These are phyloP conservation scores for Phytophthora cactorum DNA, from an alignment of 352 stramenopile genomes.

Conservation along the genomic window DNA sequence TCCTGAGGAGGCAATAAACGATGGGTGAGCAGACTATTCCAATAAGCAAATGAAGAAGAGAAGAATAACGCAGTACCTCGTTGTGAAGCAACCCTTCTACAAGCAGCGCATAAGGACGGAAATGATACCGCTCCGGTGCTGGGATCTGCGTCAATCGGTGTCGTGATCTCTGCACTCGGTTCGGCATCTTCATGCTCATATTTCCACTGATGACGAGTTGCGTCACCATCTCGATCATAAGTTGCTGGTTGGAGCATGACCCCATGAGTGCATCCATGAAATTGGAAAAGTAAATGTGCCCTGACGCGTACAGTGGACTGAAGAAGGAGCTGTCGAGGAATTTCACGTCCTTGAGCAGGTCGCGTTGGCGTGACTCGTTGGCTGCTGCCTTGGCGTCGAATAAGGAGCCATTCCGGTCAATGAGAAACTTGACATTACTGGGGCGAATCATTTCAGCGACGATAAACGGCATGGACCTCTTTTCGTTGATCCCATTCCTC, in stretches of 20 bases:
- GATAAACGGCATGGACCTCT: conserved; percentile 48
- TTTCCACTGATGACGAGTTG: conserved; percentile 70
- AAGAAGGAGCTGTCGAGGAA: conserved; percentile 64
- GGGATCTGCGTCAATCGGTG: conserved; percentile 64
- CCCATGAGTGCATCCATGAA: conserved; percentile 74
- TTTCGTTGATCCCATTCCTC: conserved; percentile 21
- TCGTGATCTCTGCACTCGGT: conserved; percentile 47
- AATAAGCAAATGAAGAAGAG: neutral
- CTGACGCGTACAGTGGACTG: conserved; percentile 61
- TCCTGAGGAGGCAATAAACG: conserved; percentile 41
- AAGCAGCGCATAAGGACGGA: conserved; percentile 58
- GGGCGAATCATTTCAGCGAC: conserved; percentile 77
- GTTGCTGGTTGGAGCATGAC: conserved; percentile 59
- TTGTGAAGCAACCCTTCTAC: conserved; percentile 64
- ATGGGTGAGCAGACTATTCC: conserved; percentile 1
- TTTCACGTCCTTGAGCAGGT: conserved; percentile 63
- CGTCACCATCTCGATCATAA: conserved; percentile 73
- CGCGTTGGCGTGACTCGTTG: conserved; percentile 43
- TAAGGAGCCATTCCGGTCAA: conserved; percentile 52
- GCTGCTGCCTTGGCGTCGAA: conserved; percentile 48
- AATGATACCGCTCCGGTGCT: conserved; percentile 62
- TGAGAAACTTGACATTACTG: conserved; percentile 77
- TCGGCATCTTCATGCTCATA: conserved; percentile 52
- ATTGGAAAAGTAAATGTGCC: conserved; percentile 79
- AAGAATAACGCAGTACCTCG: conserved; percentile 41